Conservation (phyloP, 2,329 filamentous ascomycete genomes). For the Magnaporthiopsis incrustans region DNA sequence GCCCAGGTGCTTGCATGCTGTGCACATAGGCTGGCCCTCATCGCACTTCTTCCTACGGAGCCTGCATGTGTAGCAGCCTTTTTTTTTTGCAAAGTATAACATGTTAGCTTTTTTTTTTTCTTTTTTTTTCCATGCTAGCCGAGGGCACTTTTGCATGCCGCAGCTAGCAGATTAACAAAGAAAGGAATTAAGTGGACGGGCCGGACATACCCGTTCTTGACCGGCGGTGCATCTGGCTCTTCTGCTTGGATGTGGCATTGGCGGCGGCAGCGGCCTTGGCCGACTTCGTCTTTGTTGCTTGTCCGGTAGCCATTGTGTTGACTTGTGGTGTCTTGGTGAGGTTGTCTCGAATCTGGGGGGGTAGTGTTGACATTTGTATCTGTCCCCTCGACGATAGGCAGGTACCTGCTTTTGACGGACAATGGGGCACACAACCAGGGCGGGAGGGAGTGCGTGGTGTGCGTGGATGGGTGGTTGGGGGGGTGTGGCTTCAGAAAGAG, state of each 20-base stretch:
- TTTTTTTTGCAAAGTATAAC: slow-evolving; percentile 24
- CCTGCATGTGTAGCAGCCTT: slow-evolving; percentile 60
- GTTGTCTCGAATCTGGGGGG: slow-evolving; percentile 50
- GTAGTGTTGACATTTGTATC: slow-evolving; percentile 59
- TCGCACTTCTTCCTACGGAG: slow-evolving; percentile 63
- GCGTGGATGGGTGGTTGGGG: slow-evolving; percentile 13
- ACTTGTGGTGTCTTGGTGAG: slow-evolving; percentile 40
- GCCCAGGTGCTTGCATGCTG: slow-evolving; percentile 65
- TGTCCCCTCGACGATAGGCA: slow-evolving; percentile 21
- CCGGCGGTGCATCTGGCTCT: slow-evolving; percentile 83
- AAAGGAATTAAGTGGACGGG: slow-evolving; percentile 25
- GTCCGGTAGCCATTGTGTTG: slow-evolving; percentile 52
- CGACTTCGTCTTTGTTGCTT: slow-evolving; percentile 40
- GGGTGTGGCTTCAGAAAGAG: slow-evolving; percentile 12
- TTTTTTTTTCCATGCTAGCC: neutral
- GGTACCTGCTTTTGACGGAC: slow-evolving; percentile 33
- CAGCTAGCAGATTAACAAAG: slow-evolving; percentile 7
- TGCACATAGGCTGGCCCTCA: slow-evolving; percentile 54
- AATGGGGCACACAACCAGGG: slow-evolving; percentile 14
- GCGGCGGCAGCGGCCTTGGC: slow-evolving; percentile 41
- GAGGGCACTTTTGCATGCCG: slow-evolving; percentile 21
- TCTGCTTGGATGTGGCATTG: slow-evolving; percentile 52
- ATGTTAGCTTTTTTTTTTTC: neutral
- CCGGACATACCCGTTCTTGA: slow-evolving; percentile 78
- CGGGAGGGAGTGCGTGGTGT: slow-evolving; percentile 15